Conservation (phyloP, 2,329 filamentous ascomycete species). For the Parafenestella ontariensis region DNA sequence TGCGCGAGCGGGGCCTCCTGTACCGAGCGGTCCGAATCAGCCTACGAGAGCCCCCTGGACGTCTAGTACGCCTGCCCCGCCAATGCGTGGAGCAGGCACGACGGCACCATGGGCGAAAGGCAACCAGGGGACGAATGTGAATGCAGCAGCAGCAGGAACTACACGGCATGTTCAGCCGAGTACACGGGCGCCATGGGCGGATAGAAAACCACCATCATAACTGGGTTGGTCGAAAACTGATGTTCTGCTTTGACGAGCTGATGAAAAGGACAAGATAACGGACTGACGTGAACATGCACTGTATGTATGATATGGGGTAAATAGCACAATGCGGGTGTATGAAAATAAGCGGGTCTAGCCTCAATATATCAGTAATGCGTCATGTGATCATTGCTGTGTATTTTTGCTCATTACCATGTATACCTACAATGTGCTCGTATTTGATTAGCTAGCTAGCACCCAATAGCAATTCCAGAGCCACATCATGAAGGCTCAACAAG, state of each 20-base stretch:
- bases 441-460: not conserved
- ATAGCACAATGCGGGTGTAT: not conserved
- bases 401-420: not conserved
- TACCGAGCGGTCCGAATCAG: constrained; percentile 41
- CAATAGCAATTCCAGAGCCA: not conserved
- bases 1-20: constrained; percentile 1
- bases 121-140: constrained; percentile 4
- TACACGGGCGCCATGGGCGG: constrained; percentile 35
- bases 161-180: constrained; percentile 12
- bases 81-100: constrained; percentile 22
- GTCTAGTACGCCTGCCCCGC: constrained; percentile 28
- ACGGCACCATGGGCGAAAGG: constrained; percentile 37
- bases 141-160: not conserved
- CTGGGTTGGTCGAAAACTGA: not conserved
- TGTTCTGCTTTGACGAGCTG: not conserved
- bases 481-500: not conserved
- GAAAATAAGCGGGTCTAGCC: not conserved
- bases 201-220: constrained; percentile 14
- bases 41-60: constrained; percentile 40
- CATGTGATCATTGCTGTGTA: not conserved
- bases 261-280: not conserved
- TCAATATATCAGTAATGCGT: not conserved
- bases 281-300: not conserved
- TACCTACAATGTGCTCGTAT: not conserved
- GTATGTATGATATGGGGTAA: not conserved